These are phyloP conservation scores for Paspalum notatum DNA, from an alignment of 176 grass and related monocot genomes.

Conservation along the genomic window DNA sequence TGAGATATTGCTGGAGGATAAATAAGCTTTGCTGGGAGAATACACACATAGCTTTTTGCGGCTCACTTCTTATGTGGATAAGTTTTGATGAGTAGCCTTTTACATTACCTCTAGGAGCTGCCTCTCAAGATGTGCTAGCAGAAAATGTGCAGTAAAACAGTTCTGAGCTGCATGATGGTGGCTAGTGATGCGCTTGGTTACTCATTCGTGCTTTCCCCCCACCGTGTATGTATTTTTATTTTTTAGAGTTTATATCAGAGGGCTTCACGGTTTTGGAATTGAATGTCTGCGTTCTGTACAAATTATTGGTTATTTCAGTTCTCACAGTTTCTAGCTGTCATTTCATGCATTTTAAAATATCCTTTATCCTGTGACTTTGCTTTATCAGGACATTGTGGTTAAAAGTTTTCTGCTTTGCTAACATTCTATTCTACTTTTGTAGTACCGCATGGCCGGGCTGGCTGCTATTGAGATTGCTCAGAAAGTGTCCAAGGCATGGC, in stretches of 20 bases:
- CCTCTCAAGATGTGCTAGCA: constrained; percentile 19
- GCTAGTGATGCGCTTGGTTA: not conserved
- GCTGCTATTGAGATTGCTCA: constrained; percentile 98
- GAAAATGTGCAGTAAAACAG: not conserved
- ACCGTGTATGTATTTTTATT: constrained; percentile 9
- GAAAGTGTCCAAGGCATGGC: constrained; percentile 94
- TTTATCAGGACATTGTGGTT: constrained; percentile 2
- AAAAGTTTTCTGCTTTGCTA: constrained; percentile 14
- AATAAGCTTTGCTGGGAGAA: constrained; percentile 14
- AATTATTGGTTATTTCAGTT: constrained; percentile 31
- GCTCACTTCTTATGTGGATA: not conserved
- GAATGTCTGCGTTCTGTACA: not conserved
- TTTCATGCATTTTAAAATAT: not conserved
- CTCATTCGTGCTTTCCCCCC: not conserved
- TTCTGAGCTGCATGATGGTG: not conserved
- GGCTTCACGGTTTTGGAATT: not conserved
- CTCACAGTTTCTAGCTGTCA: constrained; percentile 18
- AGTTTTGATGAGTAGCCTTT: not conserved
- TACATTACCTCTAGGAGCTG: not conserved
- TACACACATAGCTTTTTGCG: not conserved
- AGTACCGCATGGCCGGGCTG: constrained; percentile 95
- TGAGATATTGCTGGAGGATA: not conserved
- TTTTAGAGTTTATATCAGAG: constrained; percentile 2
- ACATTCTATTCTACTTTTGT: constrained; percentile 43
- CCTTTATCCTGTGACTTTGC: constrained; percentile 5